Percentiles rank a stretch among this genome's conserved stretches.
phyloP scores from a whole-genome alignment of 805 yeast species.

The Lipomyces spencermartinsiae region DNA sequence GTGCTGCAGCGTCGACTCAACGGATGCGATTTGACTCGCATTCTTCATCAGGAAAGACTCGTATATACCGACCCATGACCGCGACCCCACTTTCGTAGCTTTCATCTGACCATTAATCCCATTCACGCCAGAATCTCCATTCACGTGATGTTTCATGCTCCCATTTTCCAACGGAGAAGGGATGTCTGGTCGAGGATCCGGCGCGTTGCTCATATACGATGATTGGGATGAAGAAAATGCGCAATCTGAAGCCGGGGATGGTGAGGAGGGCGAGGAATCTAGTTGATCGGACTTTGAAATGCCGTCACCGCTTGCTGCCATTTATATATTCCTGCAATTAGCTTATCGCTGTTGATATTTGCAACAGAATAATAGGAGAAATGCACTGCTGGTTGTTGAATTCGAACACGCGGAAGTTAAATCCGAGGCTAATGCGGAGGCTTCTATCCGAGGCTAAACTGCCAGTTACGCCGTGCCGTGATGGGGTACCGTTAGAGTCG shows the following conservation, averaged over 20 bases:
- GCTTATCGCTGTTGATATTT: no score
- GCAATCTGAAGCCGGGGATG: background rate
- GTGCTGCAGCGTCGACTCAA: constrained; percentile 47
- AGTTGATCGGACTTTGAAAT: background rate
- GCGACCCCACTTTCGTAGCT: background rate
- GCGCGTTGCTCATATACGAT: background rate
- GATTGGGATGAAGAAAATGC: background rate
- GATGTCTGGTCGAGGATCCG: background rate
- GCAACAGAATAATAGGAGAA: background rate
- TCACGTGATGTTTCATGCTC: background rate
- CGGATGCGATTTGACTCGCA: constrained; percentile 48
- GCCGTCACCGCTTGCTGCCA: constrained; percentile 1
- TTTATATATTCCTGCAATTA: background rate
- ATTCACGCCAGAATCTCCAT: background rate
- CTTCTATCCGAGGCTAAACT: no score
- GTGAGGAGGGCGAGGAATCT: background rate
- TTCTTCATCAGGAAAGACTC: constrained; percentile 48
- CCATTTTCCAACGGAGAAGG: background rate
- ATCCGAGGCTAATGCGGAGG: no score
- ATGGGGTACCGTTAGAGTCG: no score
- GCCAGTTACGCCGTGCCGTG: no score
- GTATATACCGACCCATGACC: constrained; percentile 43
- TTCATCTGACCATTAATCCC: background rate
- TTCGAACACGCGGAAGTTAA: background rate
- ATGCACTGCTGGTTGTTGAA: no score